Conservation (phyloP, 1,284 basidiomycete genomes). For the Trametes polyzona region DNA sequence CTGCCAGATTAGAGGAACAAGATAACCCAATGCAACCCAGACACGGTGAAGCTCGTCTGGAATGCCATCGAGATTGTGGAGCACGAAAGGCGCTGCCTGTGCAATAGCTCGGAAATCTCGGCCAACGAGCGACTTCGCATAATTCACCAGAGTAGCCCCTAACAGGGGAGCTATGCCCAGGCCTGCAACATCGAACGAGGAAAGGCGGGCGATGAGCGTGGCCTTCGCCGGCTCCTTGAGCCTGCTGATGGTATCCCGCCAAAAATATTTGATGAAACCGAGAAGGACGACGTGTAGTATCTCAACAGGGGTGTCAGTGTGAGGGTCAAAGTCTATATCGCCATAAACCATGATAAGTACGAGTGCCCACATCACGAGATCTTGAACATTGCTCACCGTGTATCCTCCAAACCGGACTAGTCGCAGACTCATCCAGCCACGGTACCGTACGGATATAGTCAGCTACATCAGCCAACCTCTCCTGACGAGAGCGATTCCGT, state of each 20-base stretch:
- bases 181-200: conserved; percentile 29
- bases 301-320: conserved; percentile 41
- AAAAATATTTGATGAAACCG: conserved; percentile 44
- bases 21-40: conserved; percentile 31
- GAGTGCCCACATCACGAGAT: no score
- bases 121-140: conserved; percentile 36
- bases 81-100: conserved; percentile 36
- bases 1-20: conserved; percentile 35
- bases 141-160: conserved; percentile 35
- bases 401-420: conserved; percentile 27
- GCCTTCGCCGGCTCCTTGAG: conserved; percentile 19
- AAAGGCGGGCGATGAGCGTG: conserved; percentile 28
- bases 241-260: conserved; percentile 37
- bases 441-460: neutral
- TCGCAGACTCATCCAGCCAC: neutral
- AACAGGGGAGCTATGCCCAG: conserved; percentile 26
- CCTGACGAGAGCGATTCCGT: neutral
- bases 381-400: conserved; percentile 8
- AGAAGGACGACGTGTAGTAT: conserved; percentile 41
- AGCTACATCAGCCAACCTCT: neutral
- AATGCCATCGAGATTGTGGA: conserved; percentile 27
- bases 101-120: conserved; percentile 35
- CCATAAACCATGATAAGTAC: neutral
- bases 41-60: conserved; percentile 3
- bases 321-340: conserved; percentile 35